Conservation (phyloP, 2,329 filamentous ascomycete genomes). For the Nemania sp. region DNA sequence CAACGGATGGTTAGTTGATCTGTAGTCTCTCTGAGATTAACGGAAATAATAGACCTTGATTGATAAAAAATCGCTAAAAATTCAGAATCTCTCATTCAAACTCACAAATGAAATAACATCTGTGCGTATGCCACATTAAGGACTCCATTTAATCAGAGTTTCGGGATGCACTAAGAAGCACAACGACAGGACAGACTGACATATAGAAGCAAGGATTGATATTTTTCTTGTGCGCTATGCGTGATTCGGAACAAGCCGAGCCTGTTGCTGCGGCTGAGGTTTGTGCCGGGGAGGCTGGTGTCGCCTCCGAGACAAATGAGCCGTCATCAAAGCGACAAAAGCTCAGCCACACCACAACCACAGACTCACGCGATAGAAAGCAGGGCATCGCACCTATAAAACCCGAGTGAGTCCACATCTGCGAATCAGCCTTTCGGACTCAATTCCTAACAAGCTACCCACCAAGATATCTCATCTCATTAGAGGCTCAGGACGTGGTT, state of each 20-base stretch:
- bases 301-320: slow-evolving; percentile 52
- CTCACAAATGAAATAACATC: slow-evolving; percentile 4
- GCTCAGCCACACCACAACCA: slow-evolving; percentile 54
- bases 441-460: slow-evolving; percentile 5
- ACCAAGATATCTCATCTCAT: slow-evolving; percentile 50
- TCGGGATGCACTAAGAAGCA: background rate
- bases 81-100: background rate
- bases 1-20: too few relatives aligned
- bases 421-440: background rate
- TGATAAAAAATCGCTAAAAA: slow-evolving; percentile 18
- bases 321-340: slow-evolving; percentile 71
- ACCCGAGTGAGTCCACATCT: slow-evolving; percentile 50
- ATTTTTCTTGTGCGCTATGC: slow-evolving; percentile 16
- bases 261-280: slow-evolving; percentile 31
- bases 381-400: slow-evolving; percentile 54
- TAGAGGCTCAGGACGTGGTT: slow-evolving; percentile 50
- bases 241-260: slow-evolving; percentile 30
- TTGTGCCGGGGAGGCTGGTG: slow-evolving; percentile 39
- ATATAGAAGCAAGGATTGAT: background rate
- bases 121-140: background rate
- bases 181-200: background rate
- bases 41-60: slow-evolving; percentile 11
- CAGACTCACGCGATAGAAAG: slow-evolving; percentile 36
- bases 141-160: background rate
- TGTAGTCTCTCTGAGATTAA: background rate